These are phyloP conservation scores for Ganoderma sp. DNA, from an alignment of 1,284 basidiomycete species.

Conservation along the genomic window DNA sequence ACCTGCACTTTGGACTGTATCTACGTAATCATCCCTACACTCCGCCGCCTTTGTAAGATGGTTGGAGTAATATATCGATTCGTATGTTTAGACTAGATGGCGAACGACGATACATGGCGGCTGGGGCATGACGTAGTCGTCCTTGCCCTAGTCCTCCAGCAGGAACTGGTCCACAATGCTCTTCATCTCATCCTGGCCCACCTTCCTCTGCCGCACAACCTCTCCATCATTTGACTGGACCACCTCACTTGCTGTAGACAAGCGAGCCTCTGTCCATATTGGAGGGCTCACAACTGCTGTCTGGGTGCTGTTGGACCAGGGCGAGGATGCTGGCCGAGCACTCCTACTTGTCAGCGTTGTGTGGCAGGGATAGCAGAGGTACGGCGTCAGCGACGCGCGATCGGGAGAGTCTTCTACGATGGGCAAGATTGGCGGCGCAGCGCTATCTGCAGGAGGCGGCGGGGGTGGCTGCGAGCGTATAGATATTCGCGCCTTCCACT, in stretches of 20 bases:
- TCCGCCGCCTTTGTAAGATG: slow-evolving; percentile 9
- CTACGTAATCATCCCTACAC: slow-evolving; percentile 11
- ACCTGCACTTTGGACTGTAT: slow-evolving; percentile 18
- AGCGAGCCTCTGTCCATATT: slow-evolving; percentile 25
- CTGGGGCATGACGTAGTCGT: not conserved
- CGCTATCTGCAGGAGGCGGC: not conserved
- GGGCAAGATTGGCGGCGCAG: not conserved
- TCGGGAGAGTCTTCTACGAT: slow-evolving; percentile 2
- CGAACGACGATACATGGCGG: not conserved
- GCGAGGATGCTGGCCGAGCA: slow-evolving; percentile 28
- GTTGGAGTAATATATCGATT: slow-evolving; percentile 1
- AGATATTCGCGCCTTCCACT: slow-evolving; percentile 36
- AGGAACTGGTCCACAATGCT: slow-evolving; percentile 27
- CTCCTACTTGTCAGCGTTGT: slow-evolving; percentile 34
- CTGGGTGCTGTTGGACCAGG: slow-evolving; percentile 14
- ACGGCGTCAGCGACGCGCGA: slow-evolving; percentile 26
- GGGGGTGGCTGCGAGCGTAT: slow-evolving; percentile 26
- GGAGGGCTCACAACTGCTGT: slow-evolving; percentile 21
- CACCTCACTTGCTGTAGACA: slow-evolving; percentile 3
- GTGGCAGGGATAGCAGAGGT: slow-evolving; percentile 35
- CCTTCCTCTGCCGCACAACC: slow-evolving; percentile 18
- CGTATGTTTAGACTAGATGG: too few relatives aligned
- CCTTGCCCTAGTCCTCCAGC: slow-evolving; percentile 7
- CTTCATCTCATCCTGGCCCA: slow-evolving; percentile 31
- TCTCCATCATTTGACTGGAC: slow-evolving; percentile 10